Conservation (phyloP, 306 rosid species). For the Dicorynia guianensis region DNA sequence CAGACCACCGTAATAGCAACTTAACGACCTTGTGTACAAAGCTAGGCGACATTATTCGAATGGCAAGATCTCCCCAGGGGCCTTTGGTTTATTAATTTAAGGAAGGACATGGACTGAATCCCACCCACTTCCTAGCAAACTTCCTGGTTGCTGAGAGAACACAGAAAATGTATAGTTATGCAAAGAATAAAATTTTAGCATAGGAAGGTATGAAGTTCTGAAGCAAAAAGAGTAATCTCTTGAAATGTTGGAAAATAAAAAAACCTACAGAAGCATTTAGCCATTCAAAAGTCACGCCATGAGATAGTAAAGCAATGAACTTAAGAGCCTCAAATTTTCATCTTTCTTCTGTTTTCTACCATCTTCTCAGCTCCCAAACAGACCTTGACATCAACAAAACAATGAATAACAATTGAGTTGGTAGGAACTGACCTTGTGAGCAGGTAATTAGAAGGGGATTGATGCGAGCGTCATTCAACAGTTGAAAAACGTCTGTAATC, state of each 20-base stretch:
- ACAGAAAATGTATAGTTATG: slow-evolving; percentile 6
- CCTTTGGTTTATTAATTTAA: not conserved
- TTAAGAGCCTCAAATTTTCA: slow-evolving; percentile 18
- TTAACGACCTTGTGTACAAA: slow-evolving; percentile 22
- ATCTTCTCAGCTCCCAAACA: slow-evolving; percentile 41
- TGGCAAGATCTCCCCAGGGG: not conserved
- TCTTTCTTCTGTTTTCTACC: slow-evolving; percentile 23
- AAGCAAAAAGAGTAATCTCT: slow-evolving; percentile 12
- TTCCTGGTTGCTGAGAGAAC: slow-evolving; percentile 1
- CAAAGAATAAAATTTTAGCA: slow-evolving; percentile 40
- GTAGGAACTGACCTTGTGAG: slow-evolving; percentile 24
- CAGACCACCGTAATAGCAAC: not conserved
- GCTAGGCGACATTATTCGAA: slow-evolving; percentile 40
- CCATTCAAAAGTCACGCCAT: slow-evolving; percentile 8
- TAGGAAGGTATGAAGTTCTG: not conserved
- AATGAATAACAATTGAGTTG: not conserved
- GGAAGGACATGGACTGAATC: slow-evolving; percentile 17
- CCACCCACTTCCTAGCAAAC: slow-evolving; percentile 34
- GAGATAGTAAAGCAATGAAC: slow-evolving; percentile 28
- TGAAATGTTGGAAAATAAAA: slow-evolving; percentile 29
- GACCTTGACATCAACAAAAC: slow-evolving; percentile 27
- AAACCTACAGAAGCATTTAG: slow-evolving; percentile 7
- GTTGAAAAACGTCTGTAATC: slow-evolving; percentile 26
- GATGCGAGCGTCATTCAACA: slow-evolving; percentile 7
- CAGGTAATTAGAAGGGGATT: not conserved